These are phyloP conservation scores for Colletotrichum sp. DNA, from an alignment of 2,329 filamentous ascomycete species.

Conservation along the genomic window DNA sequence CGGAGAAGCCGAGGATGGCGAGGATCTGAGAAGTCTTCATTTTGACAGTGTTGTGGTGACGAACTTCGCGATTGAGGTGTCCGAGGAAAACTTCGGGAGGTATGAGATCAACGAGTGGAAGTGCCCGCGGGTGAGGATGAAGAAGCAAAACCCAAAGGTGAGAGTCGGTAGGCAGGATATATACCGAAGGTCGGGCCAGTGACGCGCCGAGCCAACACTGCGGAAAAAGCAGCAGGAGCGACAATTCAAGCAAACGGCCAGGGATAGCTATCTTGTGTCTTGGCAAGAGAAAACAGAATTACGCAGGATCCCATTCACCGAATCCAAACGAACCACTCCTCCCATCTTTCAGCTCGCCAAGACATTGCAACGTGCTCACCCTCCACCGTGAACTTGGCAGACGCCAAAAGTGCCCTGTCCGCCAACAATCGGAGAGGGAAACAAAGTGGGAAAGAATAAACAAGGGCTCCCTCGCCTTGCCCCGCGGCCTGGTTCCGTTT, in stretches of 20 bases:
- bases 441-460: not conserved
- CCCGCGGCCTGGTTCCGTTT: not conserved
- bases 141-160: not conserved
- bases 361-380: not conserved
- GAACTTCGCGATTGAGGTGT: not conserved
- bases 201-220: not conserved
- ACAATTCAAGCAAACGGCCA: not conserved
- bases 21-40: slow-evolving; percentile 21
- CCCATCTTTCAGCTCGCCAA: slow-evolving; percentile 1
- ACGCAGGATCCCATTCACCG: not conserved
- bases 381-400: not conserved
- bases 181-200: not conserved
- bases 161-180: not conserved
- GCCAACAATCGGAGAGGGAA: not conserved
- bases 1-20: slow-evolving; percentile 13
- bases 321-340: not conserved
- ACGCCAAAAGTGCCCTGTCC: not conserved
- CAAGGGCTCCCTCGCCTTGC: not conserved
- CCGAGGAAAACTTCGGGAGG: not conserved
- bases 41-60: not conserved
- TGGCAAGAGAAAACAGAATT: not conserved
- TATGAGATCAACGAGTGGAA: not conserved
- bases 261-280: not conserved
- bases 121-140: not conserved
- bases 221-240: not conserved